Conservation (phyloP, 345 rosid genomes). For the Punica granatum region DNA sequence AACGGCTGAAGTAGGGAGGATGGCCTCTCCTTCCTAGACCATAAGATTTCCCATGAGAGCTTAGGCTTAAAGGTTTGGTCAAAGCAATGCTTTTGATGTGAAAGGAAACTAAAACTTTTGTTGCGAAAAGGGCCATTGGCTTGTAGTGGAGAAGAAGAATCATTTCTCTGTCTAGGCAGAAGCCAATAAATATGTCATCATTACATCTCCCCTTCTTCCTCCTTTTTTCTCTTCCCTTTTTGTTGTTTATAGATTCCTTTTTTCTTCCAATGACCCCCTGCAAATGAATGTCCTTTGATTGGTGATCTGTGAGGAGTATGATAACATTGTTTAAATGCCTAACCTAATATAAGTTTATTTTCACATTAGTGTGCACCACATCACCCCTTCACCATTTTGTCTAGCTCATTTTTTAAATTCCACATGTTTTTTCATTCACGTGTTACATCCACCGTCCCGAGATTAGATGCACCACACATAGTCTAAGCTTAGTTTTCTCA, state of each 20-base stretch:
- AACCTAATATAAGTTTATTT: no score
- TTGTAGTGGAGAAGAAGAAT: constrained; percentile 29
- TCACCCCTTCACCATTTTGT: background rate
- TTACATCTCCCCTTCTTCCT: constrained; percentile 11
- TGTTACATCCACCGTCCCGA: no score
- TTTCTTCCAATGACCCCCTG: background rate
- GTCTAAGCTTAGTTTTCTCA: no score
- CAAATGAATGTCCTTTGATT: no score
- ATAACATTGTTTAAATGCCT: no score
- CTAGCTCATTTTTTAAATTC: background rate
- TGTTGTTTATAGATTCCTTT: background rate
- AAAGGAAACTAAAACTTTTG: constrained; percentile 1
- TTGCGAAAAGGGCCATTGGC: constrained; percentile 23
- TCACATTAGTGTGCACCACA: background rate
- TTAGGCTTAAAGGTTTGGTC: constrained; percentile 18
- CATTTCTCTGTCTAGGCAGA: constrained; percentile 10
- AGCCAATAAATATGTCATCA: constrained; percentile 10
- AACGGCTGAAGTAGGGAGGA: no score
- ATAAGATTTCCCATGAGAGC: no score
- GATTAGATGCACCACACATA: no score
- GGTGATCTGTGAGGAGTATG: no score
- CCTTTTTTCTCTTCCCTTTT: background rate
- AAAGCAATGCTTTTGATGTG: constrained; percentile 24
- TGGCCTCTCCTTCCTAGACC: no score
- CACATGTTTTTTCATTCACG: background rate